Conservation (phyloP, 148 eudicot genomes). For the Amaranthus cruentus region DNA sequence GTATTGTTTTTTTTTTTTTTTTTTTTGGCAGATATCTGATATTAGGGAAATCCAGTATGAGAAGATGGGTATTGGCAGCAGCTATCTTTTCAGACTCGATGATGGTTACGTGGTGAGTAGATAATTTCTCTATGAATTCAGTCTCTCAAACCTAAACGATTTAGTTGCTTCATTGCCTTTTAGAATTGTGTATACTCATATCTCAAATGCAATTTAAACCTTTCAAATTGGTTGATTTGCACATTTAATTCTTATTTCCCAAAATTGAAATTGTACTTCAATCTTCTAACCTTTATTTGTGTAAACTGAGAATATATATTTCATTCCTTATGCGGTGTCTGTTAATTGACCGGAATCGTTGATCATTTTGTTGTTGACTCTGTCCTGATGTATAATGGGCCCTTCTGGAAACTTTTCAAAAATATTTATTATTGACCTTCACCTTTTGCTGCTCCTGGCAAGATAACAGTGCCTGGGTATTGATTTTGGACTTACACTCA, state of each 20-base stretch:
- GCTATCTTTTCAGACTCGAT: slow-evolving; percentile 95
- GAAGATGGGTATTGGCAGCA: slow-evolving; percentile 99
- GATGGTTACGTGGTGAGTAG: slow-evolving; percentile 94
- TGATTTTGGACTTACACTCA: too few relatives aligned
- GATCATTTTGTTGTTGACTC: not conserved
- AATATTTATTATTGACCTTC: not conserved
- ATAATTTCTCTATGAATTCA: not conserved
- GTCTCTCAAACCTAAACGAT: not conserved
- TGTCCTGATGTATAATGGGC: not conserved
- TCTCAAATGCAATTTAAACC: not conserved
- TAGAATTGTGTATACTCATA: not conserved
- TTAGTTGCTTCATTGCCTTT: not conserved
- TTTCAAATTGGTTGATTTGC: too few relatives aligned
- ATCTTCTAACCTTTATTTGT: not conserved
- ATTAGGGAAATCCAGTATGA: slow-evolving; percentile 86
- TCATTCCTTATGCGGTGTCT: not conserved
- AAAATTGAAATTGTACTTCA: not conserved
- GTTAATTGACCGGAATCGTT: too few relatives aligned
- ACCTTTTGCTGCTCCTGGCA: not conserved
- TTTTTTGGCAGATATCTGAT: slow-evolving; percentile 71
- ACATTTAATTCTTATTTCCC: too few relatives aligned
- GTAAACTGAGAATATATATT: not conserved
- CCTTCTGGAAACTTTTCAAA: not conserved
- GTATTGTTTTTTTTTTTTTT: not conserved
- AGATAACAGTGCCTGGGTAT: not conserved